Conservation (phyloP, 306 rosid species). For the Quercus glauca region DNA sequence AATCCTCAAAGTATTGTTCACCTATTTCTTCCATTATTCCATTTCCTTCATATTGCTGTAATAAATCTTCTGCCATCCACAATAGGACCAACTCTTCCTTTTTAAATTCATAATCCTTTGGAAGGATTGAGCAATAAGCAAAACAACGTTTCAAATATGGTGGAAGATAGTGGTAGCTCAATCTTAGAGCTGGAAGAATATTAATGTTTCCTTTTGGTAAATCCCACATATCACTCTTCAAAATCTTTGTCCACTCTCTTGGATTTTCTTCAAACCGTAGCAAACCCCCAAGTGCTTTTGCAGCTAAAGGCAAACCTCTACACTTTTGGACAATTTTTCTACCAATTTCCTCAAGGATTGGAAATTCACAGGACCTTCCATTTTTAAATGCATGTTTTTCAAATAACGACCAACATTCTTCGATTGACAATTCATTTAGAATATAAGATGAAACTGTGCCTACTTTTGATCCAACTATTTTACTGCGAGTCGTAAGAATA, state of each 20-base stretch:
- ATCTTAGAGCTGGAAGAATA: conserved; percentile 7
- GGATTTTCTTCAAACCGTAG: background rate
- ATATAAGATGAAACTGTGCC: background rate
- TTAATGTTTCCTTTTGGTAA: background rate
- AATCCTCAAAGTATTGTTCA: background rate
- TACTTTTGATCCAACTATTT: background rate
- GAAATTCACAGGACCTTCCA: background rate
- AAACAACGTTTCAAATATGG: background rate
- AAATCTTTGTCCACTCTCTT: background rate
- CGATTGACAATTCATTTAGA: background rate
- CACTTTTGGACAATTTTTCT: conserved; percentile 10
- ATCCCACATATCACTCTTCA: conserved; percentile 1
- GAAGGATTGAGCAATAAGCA: conserved; percentile 19
- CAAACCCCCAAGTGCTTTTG: conserved; percentile 16
- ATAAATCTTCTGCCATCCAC: conserved; percentile 24
- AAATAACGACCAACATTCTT: conserved; percentile 4
- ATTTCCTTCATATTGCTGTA: background rate
- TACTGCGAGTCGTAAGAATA: background rate
- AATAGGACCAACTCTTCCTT: background rate
- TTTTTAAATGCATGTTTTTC: background rate
- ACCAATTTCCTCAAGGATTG: background rate
- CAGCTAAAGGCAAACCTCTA: conserved; percentile 14
- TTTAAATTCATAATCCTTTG: background rate
- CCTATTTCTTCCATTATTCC: conserved; percentile 13
- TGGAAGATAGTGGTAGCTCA: background rate